Base-by-base conservation (phyloP, 2,329 filamentous ascomycete genomes). In the Fusarium stilboides region DNA sequence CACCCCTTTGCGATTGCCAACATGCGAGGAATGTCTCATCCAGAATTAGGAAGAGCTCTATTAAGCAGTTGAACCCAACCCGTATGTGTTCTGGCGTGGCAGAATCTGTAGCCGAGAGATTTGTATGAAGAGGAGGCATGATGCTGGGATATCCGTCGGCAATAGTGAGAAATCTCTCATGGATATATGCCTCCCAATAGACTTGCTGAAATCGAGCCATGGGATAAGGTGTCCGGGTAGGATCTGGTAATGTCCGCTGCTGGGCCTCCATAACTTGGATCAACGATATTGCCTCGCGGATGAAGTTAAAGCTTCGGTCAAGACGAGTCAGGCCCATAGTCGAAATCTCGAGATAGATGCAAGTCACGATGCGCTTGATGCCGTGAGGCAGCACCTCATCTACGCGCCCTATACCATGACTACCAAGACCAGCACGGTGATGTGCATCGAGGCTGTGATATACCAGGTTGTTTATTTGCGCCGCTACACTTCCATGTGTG, bases 161-260 rank as follows among this genome's bases (percentile, higher is more conserved):
- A 26, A 88, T 83, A 34, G 83, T 83, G n/a, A 86, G 71, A 70
- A 88, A 88, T 17, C 87, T 82, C 71, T 88, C 86, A 62, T 88
- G 85, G 33, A 88, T 85, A 68, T 84, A 88, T 14, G 81, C 82
- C 65, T 86, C 82, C 85, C 86, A 88, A 72, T 88, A 87, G 1
- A 87, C 74, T 5, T 86, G 79, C 64, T 86, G 84, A 22, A 71
- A 68, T 8, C 72, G 62, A 20, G 65, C 67, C 28, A 64, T 68
- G 8, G 68, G 54, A 5, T 61, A 65, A n/a, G 43, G 58, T 42
- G 15, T 62, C 53, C 44, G 69, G 46, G 36, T 57, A 44, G 61
- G 55, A 26, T 69, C 66, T 39, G 57, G 62, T 34, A 69, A 58
- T 24, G 62, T 57, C 34, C 66, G 66, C 17, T 66, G 57, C 13